Percentiles rank a stretch among this genome's conserved stretches.
phyloP scores from a whole-genome alignment of 2,329 filamentous ascomycete species.

The Aspergillus aculeatinus region DNA sequence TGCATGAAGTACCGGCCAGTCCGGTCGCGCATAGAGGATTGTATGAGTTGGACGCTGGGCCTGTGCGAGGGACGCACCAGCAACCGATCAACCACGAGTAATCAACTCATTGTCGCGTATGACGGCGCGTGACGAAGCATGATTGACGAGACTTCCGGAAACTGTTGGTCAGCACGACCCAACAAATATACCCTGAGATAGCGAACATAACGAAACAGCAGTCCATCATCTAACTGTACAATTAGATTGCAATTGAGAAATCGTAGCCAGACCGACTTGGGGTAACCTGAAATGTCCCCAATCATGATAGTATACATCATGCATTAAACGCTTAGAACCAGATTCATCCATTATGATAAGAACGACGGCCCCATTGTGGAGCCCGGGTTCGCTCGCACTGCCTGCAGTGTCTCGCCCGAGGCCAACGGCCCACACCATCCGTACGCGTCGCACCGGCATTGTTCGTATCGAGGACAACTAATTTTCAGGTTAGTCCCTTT shows the following conservation, averaged over 20 bases:
- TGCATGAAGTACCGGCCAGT: slow-evolving; percentile 20
- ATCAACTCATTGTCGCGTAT: neutral
- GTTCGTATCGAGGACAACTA: slow-evolving; percentile 30
- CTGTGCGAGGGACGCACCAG: slow-evolving; percentile 18
- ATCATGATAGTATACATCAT: slow-evolving; percentile 12
- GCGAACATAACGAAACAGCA: slow-evolving; percentile 8
- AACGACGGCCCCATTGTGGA: neutral
- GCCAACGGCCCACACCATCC: slow-evolving; percentile 32
- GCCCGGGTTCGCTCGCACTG: slow-evolving; percentile 16
- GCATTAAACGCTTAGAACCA: slow-evolving; percentile 1
- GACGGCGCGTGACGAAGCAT: neutral
- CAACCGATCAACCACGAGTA: slow-evolving; percentile 19
- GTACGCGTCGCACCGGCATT: slow-evolving; percentile 32
- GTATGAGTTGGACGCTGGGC: slow-evolving; percentile 25
- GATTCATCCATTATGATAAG: slow-evolving; percentile 6
- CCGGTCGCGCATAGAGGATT: slow-evolving; percentile 2
- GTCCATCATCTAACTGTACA: slow-evolving; percentile 10
- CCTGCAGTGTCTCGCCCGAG: slow-evolving; percentile 29
- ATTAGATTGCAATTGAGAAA: slow-evolving; percentile 1
- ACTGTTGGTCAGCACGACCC: slow-evolving; percentile 6
- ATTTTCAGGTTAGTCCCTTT: neutral
- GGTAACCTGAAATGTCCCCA: slow-evolving; percentile 1
- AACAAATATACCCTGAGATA: slow-evolving; percentile 7
- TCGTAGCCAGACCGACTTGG: slow-evolving; percentile 7
- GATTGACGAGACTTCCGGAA: slow-evolving; percentile 7